Conservation (phyloP, 345 rosid species). For the Pistacia vera region DNA sequence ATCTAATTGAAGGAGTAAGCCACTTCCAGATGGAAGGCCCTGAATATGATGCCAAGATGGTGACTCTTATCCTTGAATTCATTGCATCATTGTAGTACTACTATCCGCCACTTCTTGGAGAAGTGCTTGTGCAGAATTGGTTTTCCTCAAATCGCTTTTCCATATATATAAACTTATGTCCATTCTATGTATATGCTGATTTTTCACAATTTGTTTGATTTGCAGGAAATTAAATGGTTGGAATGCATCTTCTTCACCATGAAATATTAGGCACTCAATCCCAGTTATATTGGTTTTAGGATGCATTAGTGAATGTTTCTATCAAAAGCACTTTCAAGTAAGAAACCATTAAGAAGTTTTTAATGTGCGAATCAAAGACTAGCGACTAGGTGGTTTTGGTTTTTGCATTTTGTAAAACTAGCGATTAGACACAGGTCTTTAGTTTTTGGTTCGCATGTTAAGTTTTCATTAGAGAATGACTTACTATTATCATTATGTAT, state of each 20-base stretch:
- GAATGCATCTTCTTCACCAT: constrained; percentile 6
- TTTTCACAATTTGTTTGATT: constrained; percentile 14
- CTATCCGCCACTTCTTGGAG: background rate
- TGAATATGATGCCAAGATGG: constrained; percentile 80
- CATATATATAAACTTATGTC: background rate
- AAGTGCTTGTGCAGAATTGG: constrained; percentile 7
- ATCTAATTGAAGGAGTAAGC: constrained; percentile 81
- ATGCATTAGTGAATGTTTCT: background rate
- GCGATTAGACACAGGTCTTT: too few relatives aligned
- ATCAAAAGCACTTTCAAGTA: background rate
- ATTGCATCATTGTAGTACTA: constrained; percentile 51
- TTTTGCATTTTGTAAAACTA: too few relatives aligned
- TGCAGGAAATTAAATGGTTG: constrained; percentile 29
- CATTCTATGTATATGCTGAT: constrained; percentile 18
- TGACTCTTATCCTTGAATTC: constrained; percentile 56
- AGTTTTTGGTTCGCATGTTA: too few relatives aligned
- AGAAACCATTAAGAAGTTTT: background rate
- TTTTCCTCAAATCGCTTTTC: background rate
- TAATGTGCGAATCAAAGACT: too few relatives aligned
- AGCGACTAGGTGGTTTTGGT: too few relatives aligned
- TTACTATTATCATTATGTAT: too few relatives aligned
- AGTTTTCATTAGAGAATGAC: too few relatives aligned
- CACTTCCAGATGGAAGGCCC: constrained; percentile 99
- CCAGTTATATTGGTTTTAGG: background rate
- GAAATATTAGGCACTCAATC: constrained; percentile 5